Percentiles rank a stretch among this genome's conserved stretches.
These are phyloP conservation scores for Prunus mume DNA, from an alignment of 306 rosid species.

Conservation along the genomic window DNA sequence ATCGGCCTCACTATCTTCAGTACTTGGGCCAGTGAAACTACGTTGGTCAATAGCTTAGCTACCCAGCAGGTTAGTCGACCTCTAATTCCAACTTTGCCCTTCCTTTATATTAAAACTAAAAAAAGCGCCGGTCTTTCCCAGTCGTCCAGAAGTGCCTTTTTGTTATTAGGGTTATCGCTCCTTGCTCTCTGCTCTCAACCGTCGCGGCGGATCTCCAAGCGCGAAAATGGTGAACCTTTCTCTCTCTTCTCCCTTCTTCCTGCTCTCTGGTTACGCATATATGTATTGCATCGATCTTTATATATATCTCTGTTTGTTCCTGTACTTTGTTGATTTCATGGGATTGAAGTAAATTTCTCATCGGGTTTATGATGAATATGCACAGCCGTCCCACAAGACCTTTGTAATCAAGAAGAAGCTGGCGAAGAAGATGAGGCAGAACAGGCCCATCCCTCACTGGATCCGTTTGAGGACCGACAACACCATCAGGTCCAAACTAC, in stretches of 20 bases:
- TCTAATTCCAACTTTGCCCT: neutral
- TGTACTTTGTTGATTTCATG: neutral
- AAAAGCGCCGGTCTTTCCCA: neutral
- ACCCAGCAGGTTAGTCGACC: neutral
- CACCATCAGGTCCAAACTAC: conserved; percentile 56
- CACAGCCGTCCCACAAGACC: conserved; percentile 89
- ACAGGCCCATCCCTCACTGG: conserved; percentile 92
- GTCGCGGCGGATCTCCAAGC: conserved; percentile 12
- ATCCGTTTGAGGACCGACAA: conserved; percentile 88
- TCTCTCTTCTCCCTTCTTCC: neutral
- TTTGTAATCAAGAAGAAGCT: conserved; percentile 85
- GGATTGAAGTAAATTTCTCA: neutral
- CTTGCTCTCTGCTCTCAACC: neutral
- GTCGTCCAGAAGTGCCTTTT: neutral
- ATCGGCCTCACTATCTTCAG: neutral
- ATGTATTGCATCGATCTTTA: too few relatives aligned
- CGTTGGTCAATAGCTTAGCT: neutral
- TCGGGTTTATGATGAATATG: neutral
- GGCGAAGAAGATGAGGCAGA: conserved; percentile 96
- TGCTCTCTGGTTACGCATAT: neutral
- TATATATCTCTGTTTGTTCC: neutral
- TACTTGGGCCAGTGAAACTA: neutral
- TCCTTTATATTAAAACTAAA: neutral
- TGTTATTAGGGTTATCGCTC: neutral
- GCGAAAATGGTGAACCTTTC: conserved; percentile 41